Conservation (phyloP, 129 eudicot species). For the Flaveria brownii region DNA sequence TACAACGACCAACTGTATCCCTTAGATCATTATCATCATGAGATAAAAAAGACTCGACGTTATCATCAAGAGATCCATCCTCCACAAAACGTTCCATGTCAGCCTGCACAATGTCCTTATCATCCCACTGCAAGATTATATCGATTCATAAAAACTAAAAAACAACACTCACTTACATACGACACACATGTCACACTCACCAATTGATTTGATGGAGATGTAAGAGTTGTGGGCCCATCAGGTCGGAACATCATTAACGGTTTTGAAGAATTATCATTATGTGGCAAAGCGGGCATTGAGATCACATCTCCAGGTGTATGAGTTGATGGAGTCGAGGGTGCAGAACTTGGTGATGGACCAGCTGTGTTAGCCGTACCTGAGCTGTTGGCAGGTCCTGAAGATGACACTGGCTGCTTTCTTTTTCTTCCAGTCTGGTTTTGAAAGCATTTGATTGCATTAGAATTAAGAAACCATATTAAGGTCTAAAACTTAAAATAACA, state of each 20-base stretch:
- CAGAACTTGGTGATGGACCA: slow-evolving; percentile 74
- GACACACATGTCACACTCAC: slow-evolving; percentile 49
- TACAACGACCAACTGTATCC: slow-evolving; percentile 79
- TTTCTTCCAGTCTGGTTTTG: slow-evolving; percentile 82
- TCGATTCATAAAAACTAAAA: slow-evolving; percentile 29
- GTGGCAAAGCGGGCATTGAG: slow-evolving; percentile 63
- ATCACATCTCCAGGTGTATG: slow-evolving; percentile 78
- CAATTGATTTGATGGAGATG: slow-evolving; percentile 89
- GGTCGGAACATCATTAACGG: slow-evolving; percentile 83
- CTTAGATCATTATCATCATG: slow-evolving; percentile 89
- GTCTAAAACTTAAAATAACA: slow-evolving; percentile 35
- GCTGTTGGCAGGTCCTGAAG: slow-evolving; percentile 98
- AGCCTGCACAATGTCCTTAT: slow-evolving; percentile 78
- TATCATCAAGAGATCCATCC: slow-evolving; percentile 94
- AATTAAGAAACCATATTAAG: slow-evolving; percentile 33
- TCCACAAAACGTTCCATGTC: slow-evolving; percentile 98
- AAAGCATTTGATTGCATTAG: slow-evolving; percentile 47
- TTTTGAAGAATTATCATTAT: slow-evolving; percentile 65
- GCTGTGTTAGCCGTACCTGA: slow-evolving; percentile 95
- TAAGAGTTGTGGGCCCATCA: slow-evolving; percentile 70
- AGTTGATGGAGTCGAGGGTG: slow-evolving; percentile 79
- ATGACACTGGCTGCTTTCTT: slow-evolving; percentile 89
- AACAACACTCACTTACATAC: neutral
- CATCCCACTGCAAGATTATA: slow-evolving; percentile 71
- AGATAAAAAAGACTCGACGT: slow-evolving; percentile 91